Base-by-base conservation (phyloP, 805 yeast genomes). In the Nakazawaea wyomingensis region DNA sequence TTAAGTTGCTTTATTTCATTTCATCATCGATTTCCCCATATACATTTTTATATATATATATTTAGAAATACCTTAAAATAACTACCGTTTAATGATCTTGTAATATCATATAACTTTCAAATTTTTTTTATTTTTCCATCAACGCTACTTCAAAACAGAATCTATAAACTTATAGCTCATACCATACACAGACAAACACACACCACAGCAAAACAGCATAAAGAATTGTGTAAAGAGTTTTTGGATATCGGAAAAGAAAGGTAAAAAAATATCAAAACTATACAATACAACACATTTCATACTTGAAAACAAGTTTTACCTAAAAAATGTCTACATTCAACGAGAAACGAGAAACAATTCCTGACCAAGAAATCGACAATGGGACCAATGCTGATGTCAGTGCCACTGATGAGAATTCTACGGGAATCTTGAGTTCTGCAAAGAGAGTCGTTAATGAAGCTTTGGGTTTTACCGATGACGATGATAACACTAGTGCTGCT, bases 401-500 rank as follows among this genome's bases (percentile, higher is more conserved):
- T 14, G 21, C 39, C 14, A 37, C 20, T 32, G 22, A 28, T 5
- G 9, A n/a, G n/a, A n/a, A n/a, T n/a, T n/a, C 14, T 13, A 37
- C 40, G 2, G 40, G 40, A 5, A n/a, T 37, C 17, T 19, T 37
- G 5, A 24, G 33, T 13, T n/a, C 40, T 11, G 34, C 40, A 6
- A 37, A 37, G 33, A 27, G 28, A 7, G 5, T 37, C n/a, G 22
- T 37, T 16, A 26, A 24, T 20, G 9, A 35, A 21, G 31, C 31
- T 72, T 67, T 88, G 87, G 57, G 85, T 11, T 10, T 8, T 72
- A 50, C 82, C 68, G 43, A 80, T 67, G 5, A 96, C 96, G 37
- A 77, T 33, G 45, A 87, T 69, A 3, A 95, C 97, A 21, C n/a
- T n/a, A n/a, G n/a, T n/a, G n/a, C n/a, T n/a, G n/a, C n/a, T n/a